Evolutionary conservation across 192 early-diverging fungal genomes (phyloP), one percentile per base, ranked within the genome.

Genomic region (Backusella luteola): DNA sequence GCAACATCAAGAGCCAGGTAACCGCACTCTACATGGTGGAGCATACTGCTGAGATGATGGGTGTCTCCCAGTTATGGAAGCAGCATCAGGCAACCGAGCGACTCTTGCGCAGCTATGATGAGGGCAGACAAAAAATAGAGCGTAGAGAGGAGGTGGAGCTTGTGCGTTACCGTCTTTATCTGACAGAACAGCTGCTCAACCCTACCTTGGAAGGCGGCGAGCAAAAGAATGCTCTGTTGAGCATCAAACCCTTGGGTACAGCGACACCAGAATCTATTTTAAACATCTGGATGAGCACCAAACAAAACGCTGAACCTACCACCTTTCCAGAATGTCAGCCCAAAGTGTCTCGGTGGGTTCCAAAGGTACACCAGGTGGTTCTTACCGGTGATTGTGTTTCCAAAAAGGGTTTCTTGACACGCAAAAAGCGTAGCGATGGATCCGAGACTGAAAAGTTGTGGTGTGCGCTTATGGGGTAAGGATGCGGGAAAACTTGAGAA

Each of bases 401-500:
- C 6, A 71, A 71, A 71, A 71, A 44, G 26, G 70, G 36, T 19
- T 71, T 71, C 44, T 49, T 71, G 44, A 26, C 39, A 26, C 70
- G 70, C 46, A 71, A 49, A 26, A 49, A 63, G 23, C 21, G 26
- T 23, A 63, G 23, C 4, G 26, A 63, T 26, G 56, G 56, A 63
- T 6, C 17, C 46, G 56, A 63, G 26, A 29, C 6, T 41, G 44
- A 49, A 32, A 71, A 71, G 6, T 29, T 42, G 7, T 71, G 70
- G 70, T 49, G 70, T 32, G 14, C 12, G 19, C 39, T 71, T 42
- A 49, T 49, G 44, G 69, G 69, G 69, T 71, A 71, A 46, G 17
- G 32, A 32, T 32, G 32, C 32, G 1, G 6, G n/a, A 26, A 44
- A 2, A 7, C 9, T 6, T 42, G 7, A 2, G 4, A 70, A 15